phyloP scores from a whole-genome alignment of 306 rosid species.

The Lathyrus oleraceus region DNA sequence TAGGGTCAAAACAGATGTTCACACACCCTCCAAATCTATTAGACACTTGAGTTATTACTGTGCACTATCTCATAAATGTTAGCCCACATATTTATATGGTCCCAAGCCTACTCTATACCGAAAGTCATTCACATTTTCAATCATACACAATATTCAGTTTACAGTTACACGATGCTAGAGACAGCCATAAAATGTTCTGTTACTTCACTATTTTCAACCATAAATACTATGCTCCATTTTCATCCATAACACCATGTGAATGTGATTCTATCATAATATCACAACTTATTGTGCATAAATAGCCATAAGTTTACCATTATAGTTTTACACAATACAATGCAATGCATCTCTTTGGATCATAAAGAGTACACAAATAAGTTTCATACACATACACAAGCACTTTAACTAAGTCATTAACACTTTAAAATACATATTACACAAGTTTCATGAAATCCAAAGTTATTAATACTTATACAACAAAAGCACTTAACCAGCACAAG shows the following conservation, averaged over 20 bases:
- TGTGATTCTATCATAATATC: background rate
- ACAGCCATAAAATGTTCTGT: slow-evolving; percentile 13
- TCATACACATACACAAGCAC: slow-evolving; percentile 34
- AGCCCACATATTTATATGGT: slow-evolving; percentile 2
- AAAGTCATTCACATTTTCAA: slow-evolving; percentile 11
- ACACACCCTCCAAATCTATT: background rate
- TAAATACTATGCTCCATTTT: background rate
- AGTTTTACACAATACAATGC: slow-evolving; percentile 1
- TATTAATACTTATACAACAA: slow-evolving; percentile 21
- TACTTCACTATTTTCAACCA: slow-evolving; percentile 10
- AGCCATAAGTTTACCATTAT: background rate
- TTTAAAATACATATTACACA: slow-evolving; percentile 36
- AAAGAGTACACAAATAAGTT: slow-evolving; percentile 13
- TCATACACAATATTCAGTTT: slow-evolving; percentile 16
- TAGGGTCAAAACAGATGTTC: background rate
- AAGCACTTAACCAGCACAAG: slow-evolving; percentile 32
- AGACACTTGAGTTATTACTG: background rate
- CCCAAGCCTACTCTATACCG: background rate
- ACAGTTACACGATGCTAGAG: background rate
- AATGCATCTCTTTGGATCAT: slow-evolving; percentile 21
- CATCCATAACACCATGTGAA: background rate
- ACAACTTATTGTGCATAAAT: background rate
- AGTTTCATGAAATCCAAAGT: slow-evolving; percentile 26
- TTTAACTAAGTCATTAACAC: slow-evolving; percentile 27
- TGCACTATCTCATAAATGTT: background rate